phyloP scores from a whole-genome alignment of 225 moss, liverwort and hornwort species.

The Thuidium tamariscinum region DNA sequence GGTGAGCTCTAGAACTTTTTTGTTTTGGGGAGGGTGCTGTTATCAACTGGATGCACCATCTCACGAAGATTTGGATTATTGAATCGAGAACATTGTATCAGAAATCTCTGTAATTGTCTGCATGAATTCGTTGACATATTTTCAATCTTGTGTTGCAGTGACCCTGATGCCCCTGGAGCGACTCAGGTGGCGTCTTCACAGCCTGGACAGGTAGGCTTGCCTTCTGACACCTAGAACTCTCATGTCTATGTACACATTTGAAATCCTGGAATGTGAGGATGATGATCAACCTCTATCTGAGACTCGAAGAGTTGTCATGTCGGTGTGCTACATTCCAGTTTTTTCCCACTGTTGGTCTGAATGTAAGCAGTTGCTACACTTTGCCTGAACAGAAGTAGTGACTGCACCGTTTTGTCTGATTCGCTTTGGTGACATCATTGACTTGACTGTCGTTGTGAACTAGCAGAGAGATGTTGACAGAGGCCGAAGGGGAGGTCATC shows the following conservation, averaged over 20 bases:
- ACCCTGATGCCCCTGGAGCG: conserved; percentile 85
- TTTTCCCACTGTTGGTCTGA: not conserved
- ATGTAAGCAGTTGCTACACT: not conserved
- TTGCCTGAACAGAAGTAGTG: not conserved
- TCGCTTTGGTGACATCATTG: not conserved
- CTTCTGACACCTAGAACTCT: not conserved
- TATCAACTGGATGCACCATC: not conserved
- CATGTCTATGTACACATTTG: not conserved
- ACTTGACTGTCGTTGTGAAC: not conserved
- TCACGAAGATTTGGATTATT: not conserved
- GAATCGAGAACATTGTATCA: not conserved
- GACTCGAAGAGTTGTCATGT: not conserved
- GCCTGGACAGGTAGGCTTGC: conserved; percentile 47
- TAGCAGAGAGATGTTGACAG: conserved; percentile 72
- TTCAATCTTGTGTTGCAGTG: conserved; percentile 32
- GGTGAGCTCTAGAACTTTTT: conserved; percentile 22
- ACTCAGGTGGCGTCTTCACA: conserved; percentile 45
- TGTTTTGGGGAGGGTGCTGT: not conserved
- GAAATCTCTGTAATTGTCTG: not conserved
- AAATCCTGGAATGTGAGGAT: not conserved
- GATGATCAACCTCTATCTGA: not conserved
- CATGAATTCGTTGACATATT: not conserved
- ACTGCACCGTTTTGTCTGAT: not conserved
- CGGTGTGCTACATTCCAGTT: not conserved
- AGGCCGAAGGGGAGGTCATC: conserved; percentile 64